A percentile compares a stretch with the other conserved stretches of the same genome.
These are phyloP conservation scores for Podospora appendiculata DNA, from an alignment of 495 filamentous ascomycete genomes.

Conservation along the genomic window DNA sequence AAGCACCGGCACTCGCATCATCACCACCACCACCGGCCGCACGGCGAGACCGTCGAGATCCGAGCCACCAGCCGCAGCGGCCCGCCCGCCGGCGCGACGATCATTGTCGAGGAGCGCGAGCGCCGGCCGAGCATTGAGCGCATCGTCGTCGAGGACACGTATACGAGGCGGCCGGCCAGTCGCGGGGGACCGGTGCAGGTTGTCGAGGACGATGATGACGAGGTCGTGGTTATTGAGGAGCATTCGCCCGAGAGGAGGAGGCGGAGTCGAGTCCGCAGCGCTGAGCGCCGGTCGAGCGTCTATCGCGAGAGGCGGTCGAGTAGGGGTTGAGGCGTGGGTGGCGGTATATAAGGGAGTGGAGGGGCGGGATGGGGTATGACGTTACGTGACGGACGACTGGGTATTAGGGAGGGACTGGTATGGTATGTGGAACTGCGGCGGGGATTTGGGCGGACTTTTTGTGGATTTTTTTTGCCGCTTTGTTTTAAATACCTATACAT, in stretches of 20 bases:
- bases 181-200: slow-evolving; percentile 14
- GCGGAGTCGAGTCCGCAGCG: slow-evolving; percentile 20
- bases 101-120: slow-evolving; percentile 23
- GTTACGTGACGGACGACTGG: too few species aligned
- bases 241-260: slow-evolving; percentile 26
- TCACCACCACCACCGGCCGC: slow-evolving; percentile 1
- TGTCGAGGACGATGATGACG: slow-evolving; percentile 22
- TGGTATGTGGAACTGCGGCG: too few species aligned
- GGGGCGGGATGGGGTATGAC: too few species aligned
- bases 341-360: slow-evolving; percentile 2
- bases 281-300: slow-evolving; percentile 22
- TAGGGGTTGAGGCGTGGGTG: background rate
- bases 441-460: too few species aligned
- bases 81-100: background rate
- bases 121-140: slow-evolving; percentile 16
- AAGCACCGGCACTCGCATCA: slow-evolving; percentile 17
- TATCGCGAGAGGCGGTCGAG: slow-evolving; percentile 18
- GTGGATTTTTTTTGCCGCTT: too few species aligned
- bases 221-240: slow-evolving; percentile 42
- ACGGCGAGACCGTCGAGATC: slow-evolving; percentile 30
- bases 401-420: too few species aligned
- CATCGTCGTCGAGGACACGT: slow-evolving; percentile 32
- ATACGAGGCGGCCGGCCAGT: slow-evolving; percentile 9
- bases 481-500: too few species aligned
- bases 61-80: slow-evolving; percentile 14